Percentiles rank a stretch among this genome's conserved stretches.
Evolutionary conservation across 306 rosid genomes (phyloP).

Genomic region (Vachellia pachyceras): DNA sequence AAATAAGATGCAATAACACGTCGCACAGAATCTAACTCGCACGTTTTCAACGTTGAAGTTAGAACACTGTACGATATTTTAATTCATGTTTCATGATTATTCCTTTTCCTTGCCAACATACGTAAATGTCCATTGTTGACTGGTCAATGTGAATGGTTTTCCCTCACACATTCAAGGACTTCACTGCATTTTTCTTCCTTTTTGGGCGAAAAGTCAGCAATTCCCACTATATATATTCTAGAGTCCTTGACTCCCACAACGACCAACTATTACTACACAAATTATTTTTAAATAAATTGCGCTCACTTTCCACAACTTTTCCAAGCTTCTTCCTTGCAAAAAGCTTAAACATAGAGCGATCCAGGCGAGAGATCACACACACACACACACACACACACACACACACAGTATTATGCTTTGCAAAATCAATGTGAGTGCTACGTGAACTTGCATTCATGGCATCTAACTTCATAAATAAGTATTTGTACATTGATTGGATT

Average conservation of each 20-base stretch:
- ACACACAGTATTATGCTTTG: no score
- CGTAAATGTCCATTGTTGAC: neutral
- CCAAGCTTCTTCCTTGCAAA: neutral
- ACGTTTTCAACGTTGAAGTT: neutral
- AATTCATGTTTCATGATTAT: neutral
- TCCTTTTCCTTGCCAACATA: neutral
- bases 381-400: no score
- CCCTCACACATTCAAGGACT: no score
- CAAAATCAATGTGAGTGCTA: slow-evolving; percentile 2
- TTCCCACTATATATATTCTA: neutral
- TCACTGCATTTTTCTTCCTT: neutral
- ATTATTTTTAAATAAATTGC: neutral
- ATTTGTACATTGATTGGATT: slow-evolving; percentile 49
- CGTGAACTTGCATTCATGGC: slow-evolving; percentile 37
- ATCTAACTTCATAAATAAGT: slow-evolving; percentile 31
- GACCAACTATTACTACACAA: neutral
- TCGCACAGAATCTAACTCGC: neutral
- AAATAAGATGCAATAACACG: neutral
- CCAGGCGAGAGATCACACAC: no score
- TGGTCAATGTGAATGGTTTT: neutral
- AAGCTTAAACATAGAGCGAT: neutral
- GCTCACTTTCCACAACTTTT: neutral
- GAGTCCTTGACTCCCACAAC: neutral
- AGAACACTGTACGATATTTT: neutral
- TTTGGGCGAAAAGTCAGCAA: neutral